Conservation (phyloP, 2,329 filamentous ascomycete species). For the Monosporascus sp. region DNA sequence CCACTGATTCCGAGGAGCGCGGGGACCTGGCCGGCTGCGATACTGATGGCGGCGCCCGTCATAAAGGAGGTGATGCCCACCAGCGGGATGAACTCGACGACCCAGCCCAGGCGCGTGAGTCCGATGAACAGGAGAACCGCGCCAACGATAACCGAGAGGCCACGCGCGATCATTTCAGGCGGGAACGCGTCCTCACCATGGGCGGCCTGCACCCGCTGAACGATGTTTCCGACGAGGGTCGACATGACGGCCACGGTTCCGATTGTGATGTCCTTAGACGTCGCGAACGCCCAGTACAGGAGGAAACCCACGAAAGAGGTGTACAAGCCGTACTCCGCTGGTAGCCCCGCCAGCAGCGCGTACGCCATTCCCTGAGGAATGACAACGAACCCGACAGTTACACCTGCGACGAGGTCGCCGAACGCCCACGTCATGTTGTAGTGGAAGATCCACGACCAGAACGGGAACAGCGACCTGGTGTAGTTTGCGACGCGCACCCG, state of each 20-base stretch:
- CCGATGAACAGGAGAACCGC: slow-evolving; percentile 45
- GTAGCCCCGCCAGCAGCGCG: slow-evolving; percentile 41
- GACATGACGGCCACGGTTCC: slow-evolving; percentile 58
- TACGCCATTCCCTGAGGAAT: slow-evolving; percentile 53
- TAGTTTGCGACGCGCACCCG: slow-evolving; percentile 53
- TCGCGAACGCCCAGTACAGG: slow-evolving; percentile 34
- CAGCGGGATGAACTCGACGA: slow-evolving; percentile 50
- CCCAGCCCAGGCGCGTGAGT: slow-evolving; percentile 45
- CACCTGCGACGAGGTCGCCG: slow-evolving; percentile 75
- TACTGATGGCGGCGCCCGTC: slow-evolving; percentile 48
- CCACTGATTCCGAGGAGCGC: slow-evolving; percentile 46
- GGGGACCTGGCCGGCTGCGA: slow-evolving; percentile 44
- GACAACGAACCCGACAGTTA: slow-evolving; percentile 48
- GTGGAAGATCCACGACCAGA: slow-evolving; percentile 74
- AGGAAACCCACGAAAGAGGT: slow-evolving; percentile 33
- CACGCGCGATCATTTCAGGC: slow-evolving; percentile 41
- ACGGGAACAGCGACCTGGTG: slow-evolving; percentile 71
- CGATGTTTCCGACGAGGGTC: slow-evolving; percentile 45
- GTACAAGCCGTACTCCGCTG: slow-evolving; percentile 44
- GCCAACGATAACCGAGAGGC: slow-evolving; percentile 43
- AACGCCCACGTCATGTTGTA: slow-evolving; percentile 85
- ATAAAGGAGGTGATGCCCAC: slow-evolving; percentile 50
- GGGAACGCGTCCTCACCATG: slow-evolving; percentile 30
- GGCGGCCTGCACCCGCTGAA: slow-evolving; percentile 32
- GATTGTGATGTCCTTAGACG: slow-evolving; percentile 65